Evolutionary conservation across 768 basidiomycete genomes (phyloP).

Genomic region (Terana coerulea): DNA sequence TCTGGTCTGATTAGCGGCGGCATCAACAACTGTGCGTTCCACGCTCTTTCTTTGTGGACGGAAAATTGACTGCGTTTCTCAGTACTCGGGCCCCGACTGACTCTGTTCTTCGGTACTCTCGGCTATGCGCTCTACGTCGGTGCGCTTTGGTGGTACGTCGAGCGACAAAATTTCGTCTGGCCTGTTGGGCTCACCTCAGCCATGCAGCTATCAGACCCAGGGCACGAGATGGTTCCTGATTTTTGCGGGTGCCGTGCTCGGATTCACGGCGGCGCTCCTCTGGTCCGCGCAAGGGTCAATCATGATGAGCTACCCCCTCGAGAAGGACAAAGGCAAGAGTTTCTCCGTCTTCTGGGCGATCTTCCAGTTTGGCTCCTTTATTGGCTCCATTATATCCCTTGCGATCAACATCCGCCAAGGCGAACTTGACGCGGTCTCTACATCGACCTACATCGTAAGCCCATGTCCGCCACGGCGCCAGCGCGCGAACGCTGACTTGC

Average conservation of each 20-base stretch:
- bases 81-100: slow-evolving; percentile 47
- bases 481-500: background rate
- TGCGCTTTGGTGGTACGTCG: slow-evolving; percentile 39
- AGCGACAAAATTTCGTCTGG: no score
- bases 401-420: slow-evolving; percentile 37
- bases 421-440: slow-evolving; percentile 31
- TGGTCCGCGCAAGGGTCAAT: slow-evolving; percentile 52
- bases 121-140: slow-evolving; percentile 52
- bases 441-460: slow-evolving; percentile 37
- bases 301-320: slow-evolving; percentile 56
- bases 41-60: background rate
- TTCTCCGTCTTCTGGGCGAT: slow-evolving; percentile 53
- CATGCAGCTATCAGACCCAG: slow-evolving; percentile 33
- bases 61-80: background rate
- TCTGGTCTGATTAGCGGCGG: slow-evolving; percentile 38
- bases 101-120: slow-evolving; percentile 46
- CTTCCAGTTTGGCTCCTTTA: slow-evolving; percentile 41
- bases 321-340: slow-evolving; percentile 50
- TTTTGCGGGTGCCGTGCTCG: slow-evolving; percentile 46
- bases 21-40: slow-evolving; percentile 29
- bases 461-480: background rate
- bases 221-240: slow-evolving; percentile 43
- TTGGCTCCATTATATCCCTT: slow-evolving; percentile 41
- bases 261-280: slow-evolving; percentile 45
- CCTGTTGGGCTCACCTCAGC: background rate